Evolutionary conservation across 176 grass and related monocot species (phyloP).

Genomic region (Pontederia paniculata): DNA sequence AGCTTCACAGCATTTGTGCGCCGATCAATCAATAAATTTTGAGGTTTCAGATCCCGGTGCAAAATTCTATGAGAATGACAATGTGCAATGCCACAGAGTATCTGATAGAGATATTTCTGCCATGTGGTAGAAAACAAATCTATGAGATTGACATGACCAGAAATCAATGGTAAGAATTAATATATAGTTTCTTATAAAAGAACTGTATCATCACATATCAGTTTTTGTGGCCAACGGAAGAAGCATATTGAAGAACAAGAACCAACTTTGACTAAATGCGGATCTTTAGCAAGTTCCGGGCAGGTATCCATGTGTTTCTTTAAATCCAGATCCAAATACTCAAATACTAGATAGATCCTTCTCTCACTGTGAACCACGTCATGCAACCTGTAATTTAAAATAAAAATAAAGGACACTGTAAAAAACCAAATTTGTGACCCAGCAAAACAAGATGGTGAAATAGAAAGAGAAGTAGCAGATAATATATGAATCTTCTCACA

Average conservation of each 20-base stretch:
- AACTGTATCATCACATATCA: neutral
- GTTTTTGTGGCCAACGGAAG: neutral
- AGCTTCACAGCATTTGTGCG: conserved; percentile 83
- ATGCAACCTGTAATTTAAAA: conserved; percentile 48
- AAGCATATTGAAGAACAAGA: neutral
- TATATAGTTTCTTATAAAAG: neutral
- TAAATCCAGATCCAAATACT: conserved; percentile 85
- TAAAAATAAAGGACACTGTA: neutral
- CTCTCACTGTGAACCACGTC: conserved; percentile 93
- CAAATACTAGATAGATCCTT: conserved; percentile 82
- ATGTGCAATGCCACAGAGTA: conserved; percentile 67
- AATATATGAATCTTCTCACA: neutral
- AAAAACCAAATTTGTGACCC: neutral
- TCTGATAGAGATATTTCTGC: conserved; percentile 91
- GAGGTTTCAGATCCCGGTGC: conserved; percentile 94
- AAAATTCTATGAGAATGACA: conserved; percentile 95
- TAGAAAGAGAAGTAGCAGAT: neutral
- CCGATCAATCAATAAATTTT: conserved; percentile 89
- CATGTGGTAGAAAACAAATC: conserved; percentile 26
- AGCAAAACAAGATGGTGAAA: neutral
- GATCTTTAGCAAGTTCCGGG: conserved; percentile 75
- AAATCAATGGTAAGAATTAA: neutral
- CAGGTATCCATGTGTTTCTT: conserved; percentile 94
- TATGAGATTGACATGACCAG: conserved; percentile 13
- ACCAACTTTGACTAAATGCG: conserved; percentile 67